Percentiles rank a stretch among this genome's conserved stretches.
Evolutionary conservation across 2,329 filamentous ascomycete genomes (phyloP).

Genomic region (Phyllosticta citrichinensis): DNA sequence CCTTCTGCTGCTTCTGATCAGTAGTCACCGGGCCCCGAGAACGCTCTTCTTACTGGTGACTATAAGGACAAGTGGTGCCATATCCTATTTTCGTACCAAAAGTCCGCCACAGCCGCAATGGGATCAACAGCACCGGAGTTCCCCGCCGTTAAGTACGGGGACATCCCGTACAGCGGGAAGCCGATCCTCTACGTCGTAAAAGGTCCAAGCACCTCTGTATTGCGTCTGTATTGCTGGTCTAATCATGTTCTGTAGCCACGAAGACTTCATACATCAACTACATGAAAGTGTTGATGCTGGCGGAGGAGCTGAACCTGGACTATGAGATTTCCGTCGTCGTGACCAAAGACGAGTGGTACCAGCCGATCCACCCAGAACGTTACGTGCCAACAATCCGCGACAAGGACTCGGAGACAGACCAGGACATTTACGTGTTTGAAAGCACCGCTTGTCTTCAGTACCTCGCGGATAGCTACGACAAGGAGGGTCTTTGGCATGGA

Average conservation of each 20-base stretch:
- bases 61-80: too few relatives aligned
- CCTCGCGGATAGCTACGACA: slow-evolving; percentile 26
- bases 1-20: too few relatives aligned
- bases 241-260: slow-evolving; percentile 17
- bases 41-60: too few relatives aligned
- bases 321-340: slow-evolving; percentile 26
- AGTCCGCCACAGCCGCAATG: too few relatives aligned
- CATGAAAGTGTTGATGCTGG: slow-evolving; percentile 31
- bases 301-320: slow-evolving; percentile 23
- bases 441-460: slow-evolving; percentile 30
- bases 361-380: slow-evolving; percentile 27
- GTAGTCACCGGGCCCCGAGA: too few relatives aligned
- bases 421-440: slow-evolving; percentile 27
- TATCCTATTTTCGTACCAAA: too few relatives aligned
- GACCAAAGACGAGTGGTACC: slow-evolving; percentile 24
- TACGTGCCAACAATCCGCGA: slow-evolving; percentile 27
- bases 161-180: slow-evolving; percentile 15
- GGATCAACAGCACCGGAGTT: too few relatives aligned
- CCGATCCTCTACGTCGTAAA: slow-evolving; percentile 22
- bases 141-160: not conserved
- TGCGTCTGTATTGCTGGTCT: not conserved
- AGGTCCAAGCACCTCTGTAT: slow-evolving; percentile 8
- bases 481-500: slow-evolving; percentile 24
- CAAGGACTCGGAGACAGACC: slow-evolving; percentile 19
- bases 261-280: slow-evolving; percentile 31